Percentiles rank a stretch among this genome's conserved stretches.
phyloP scores from a whole-genome alignment of 1,139 yeast genomes.

The Nadsonia commutata region DNA sequence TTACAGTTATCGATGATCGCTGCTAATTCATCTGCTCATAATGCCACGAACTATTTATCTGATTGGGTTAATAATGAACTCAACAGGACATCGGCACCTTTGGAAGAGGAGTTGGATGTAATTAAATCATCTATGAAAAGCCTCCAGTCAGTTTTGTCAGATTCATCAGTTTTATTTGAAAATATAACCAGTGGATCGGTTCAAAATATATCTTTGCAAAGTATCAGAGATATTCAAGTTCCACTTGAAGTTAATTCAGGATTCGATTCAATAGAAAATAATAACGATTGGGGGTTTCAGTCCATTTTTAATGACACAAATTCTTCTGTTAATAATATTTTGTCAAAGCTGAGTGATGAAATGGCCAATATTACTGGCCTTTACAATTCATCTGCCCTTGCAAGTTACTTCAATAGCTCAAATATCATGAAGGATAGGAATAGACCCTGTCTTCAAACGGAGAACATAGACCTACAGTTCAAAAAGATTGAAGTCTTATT shows the following conservation, averaged over 20 bases:
- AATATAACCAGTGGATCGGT: background rate
- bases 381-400: background rate
- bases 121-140: background rate
- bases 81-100: background rate
- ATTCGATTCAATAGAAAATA: background rate
- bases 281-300: background rate
- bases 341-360: background rate
- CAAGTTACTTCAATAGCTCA: background rate
- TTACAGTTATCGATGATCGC: background rate
- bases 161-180: background rate
- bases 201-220: background rate
- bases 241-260: background rate
- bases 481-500: background rate
- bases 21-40: background rate
- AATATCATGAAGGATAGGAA: background rate
- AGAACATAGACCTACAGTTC: background rate
- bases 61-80: background rate
- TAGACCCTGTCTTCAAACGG: background rate
- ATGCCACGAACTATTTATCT: background rate
- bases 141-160: background rate
- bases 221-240: background rate
- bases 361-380: background rate
- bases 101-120: background rate
- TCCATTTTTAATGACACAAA: background rate
- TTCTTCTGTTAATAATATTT: background rate